Evolutionary conservation across 768 basidiomycete species (phyloP), one percentile per base, ranked within the genome.

Genomic region (Russula sp.): DNA sequence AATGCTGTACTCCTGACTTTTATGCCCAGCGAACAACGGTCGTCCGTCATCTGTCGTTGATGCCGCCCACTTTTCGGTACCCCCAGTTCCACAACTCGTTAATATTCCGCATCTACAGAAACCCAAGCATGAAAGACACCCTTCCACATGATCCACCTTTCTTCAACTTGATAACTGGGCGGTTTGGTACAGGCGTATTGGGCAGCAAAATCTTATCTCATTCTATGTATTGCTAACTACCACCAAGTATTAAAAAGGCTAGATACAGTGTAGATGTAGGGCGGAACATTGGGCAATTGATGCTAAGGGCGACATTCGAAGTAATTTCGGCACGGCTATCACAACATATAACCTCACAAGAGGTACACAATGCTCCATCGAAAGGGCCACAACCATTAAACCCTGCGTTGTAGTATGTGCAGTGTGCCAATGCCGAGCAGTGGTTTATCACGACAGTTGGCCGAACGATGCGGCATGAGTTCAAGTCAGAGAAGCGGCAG

Each of bases 61-160:
- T 34, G 64, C 62, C 46, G 49, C 60, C 9, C 34, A 76, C 62
- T 77, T 79, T n/a, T 74, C 79, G 0, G 69, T 74, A 26, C 71
- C 74, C 36, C 69, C 74, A 9, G 67, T 76, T 18, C 71, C 73
- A 36, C 70, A 71, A n/a, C 63, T 76, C 54, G 67, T 46, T 55
- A 49, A 57, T 63, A 48, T 30, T 22, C 9, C 53, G 28, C 48
- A 66, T n/a, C 32, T 65, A 38, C 66, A 73, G 10, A 74, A 71
- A 38, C 74, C 73, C 1, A 71, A 75, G 58, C 69, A 71, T 40
- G 72, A 74, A 50, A 75, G 71, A 61, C 72, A 71, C 67, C 73
- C 74, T 18, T 75, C 72, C 54, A 64, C 69, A 44, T 70, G 49
- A 61, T 20, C 36, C n/a, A 9, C 6, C 30, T 3, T 32, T 26